Evolutionary conservation across 2,329 filamentous ascomycete genomes (phyloP), one percentile per base, ranked within the genome.

Genomic region (Fusarium xylarioides): DNA sequence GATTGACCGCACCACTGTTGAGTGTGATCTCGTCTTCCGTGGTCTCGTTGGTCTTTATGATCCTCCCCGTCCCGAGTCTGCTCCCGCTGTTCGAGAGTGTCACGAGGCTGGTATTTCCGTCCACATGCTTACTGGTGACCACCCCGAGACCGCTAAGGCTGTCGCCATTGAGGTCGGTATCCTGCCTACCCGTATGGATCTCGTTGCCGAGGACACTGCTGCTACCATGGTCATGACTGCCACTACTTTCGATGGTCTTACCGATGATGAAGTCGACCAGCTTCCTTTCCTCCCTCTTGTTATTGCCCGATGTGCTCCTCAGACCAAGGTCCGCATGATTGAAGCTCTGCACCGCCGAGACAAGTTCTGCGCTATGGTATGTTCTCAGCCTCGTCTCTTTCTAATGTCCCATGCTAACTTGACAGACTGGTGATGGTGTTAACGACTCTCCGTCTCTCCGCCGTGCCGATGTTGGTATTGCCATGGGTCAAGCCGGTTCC

Each of bases 281-380:
- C 85, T 93, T 14, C 90, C 90, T 2, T 87, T 91, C 6, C 82
- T 93, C 2, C 91, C 91, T 7, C 83, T 93, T 5, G 91, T 93
- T 9, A 90, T 93, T 68, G 91, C 91, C 40, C 86, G 91, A 32
- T 93, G 91, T 75, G 89, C 91, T 6, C 91, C 92, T 2, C 86
- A 88, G 58, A 93, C 91, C 18, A 93, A 93, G 80, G 91, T 92
- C 23, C 87, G 91, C 62, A 93, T 93, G 91, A 92, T 93, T 70
- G 90, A 92, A 71, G 91, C 91, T 21, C 86, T 93, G 18, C 91
- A 93, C 79, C 86, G 91, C 34, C 87, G 91, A 32, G 86, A 86
- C 53, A 86, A 84, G 53, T 93, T 91, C 80, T 90, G 88, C 57
- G 91, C 91, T 42, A 93, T 93, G 91, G 82, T 83, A 77, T 58